These are phyloP conservation scores for Ophiostoma perfectum DNA, from an alignment of 2,329 filamentous ascomycete species.

Conservation along the genomic window DNA sequence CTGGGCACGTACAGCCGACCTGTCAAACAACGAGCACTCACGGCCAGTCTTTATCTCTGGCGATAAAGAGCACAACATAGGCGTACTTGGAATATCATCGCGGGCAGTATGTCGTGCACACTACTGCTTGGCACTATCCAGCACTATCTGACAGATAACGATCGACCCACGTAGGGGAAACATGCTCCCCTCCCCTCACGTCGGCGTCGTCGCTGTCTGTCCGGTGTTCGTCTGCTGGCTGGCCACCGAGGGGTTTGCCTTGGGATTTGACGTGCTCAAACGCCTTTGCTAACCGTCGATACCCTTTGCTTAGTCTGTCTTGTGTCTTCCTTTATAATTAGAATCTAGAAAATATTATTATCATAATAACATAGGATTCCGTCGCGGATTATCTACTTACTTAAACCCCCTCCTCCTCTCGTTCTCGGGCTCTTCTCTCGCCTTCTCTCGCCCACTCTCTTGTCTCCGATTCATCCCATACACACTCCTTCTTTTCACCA, in stretches of 20 bases:
- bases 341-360: neutral
- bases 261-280: slow-evolving; percentile 5
- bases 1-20: slow-evolving; percentile 9
- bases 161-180: slow-evolving; percentile 13
- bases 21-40: neutral
- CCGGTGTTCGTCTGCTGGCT: slow-evolving; percentile 2
- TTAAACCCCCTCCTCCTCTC: slow-evolving; percentile 9
- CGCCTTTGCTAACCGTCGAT: slow-evolving; percentile 8
- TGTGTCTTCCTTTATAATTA: neutral
- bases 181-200: slow-evolving; percentile 3
- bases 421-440: neutral
- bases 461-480: neutral
- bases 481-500: neutral
- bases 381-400: neutral
- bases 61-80: neutral
- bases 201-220: slow-evolving; percentile 4
- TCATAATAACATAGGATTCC: neutral
- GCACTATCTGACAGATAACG: slow-evolving; percentile 10
- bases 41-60: neutral
- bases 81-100: neutral
- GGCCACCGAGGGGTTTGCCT: neutral
- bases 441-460: neutral
- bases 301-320: neutral
- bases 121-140: neutral
- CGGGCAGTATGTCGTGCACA: neutral